Conservation (phyloP, 176 grass and related monocot genomes). For the Olyra latifolia region DNA sequence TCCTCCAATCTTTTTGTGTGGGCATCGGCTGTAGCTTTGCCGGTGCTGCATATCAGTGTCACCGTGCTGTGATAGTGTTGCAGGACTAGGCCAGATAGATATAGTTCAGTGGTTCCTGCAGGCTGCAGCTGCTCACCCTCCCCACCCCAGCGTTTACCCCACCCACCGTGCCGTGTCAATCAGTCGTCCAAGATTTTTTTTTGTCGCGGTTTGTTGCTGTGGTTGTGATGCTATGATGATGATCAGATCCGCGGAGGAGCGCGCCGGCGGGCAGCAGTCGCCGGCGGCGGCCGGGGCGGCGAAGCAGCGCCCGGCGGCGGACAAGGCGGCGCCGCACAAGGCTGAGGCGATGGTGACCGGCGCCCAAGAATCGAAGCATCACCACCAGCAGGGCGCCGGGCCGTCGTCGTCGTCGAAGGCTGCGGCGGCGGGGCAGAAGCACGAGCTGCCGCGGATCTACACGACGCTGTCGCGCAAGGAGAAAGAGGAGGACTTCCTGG, state of each 20-base stretch:
- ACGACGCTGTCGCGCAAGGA: slow-evolving; percentile 73
- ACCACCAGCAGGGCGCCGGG: background rate
- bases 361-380: background rate
- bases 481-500: slow-evolving; percentile 81
- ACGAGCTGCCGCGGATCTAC: slow-evolving; percentile 69
- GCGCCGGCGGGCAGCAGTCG: slow-evolving; percentile 9
- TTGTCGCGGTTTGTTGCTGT: background rate
- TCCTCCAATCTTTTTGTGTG: slow-evolving; percentile 3
- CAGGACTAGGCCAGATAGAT: background rate
- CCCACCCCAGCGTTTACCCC: background rate
- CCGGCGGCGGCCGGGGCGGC: background rate
- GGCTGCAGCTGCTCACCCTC: background rate
- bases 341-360: slow-evolving; percentile 11
- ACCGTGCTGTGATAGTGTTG: background rate
- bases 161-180: slow-evolving; percentile 23
- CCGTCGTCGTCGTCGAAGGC: slow-evolving; percentile 22
- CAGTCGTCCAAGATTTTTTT: background rate
- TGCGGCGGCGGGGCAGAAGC: slow-evolving; percentile 1
- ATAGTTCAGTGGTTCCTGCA: background rate
- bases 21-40: slow-evolving; percentile 23
- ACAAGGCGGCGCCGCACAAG: slow-evolving; percentile 19
- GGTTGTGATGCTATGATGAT: slow-evolving; percentile 17
- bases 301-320: slow-evolving; percentile 12
- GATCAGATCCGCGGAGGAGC: slow-evolving; percentile 72
- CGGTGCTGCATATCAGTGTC: background rate